Evolutionary conservation across 306 rosid species (phyloP), one percentile per base, ranked within the genome.

Genomic region (Lathyrus oleraceus): DNA sequence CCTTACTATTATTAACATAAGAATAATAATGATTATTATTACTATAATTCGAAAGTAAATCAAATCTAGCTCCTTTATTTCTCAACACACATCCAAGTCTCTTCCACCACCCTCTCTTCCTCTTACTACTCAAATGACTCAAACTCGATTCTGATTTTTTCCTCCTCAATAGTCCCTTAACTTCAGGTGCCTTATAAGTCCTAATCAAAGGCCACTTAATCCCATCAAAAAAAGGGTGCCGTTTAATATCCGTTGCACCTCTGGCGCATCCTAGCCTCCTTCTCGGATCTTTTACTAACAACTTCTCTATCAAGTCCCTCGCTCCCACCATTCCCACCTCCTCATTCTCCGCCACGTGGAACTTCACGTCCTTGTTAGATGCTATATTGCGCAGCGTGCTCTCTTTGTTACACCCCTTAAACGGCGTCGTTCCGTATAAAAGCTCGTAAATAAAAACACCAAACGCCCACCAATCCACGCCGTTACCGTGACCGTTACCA

Each of bases 381-480:
- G 88, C 89, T 67, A 94, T 94, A 43, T 90, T 90, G 35, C 92
- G 77, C 30, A 94, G 80, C 0, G 98, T 90, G 61, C 63, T 59
- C 78, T 94, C 97, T 14, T 88, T 94, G 54, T 39, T 88, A 23
- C 67, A 82, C 13, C 98, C 98, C 14, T 85, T 87, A 72, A 94
- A 94, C 70, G 98, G 97, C 70, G 97, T 87, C 72, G 88, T 83
- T 0, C 96, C 98, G n/a, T 83, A 79, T 5, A 87, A 15, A 10
- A 94, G 12, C 70, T 94, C 97, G 67, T 85, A 87, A 4, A 90
- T 1, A 3, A 94, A 84, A 8, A 94, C 85, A 21, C 97, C 97
- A 0, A 90, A 90, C 8, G 98, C 98, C 98, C 98, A 94, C 98
- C 97, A 94, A 23, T 94, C 98, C 2, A 94, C 98, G 7, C 90